Base-by-base conservation (phyloP, 306 rosid species). In the Inga laurina region DNA sequence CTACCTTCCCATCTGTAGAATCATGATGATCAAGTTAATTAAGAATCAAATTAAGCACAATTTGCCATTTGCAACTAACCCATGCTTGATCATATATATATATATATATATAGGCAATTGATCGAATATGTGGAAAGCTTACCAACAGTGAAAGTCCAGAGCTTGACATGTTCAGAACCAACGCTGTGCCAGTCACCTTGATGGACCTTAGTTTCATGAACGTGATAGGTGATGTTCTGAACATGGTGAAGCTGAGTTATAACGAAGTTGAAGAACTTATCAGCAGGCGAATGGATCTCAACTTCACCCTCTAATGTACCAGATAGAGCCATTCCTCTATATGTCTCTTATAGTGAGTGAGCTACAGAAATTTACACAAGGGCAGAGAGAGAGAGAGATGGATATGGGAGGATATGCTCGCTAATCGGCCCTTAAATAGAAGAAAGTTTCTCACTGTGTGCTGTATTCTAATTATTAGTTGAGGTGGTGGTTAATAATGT, bases 111-210 rank as follows among this genome's bases (percentile, higher is more conserved):
- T 35, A 35, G 41, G 8, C 43, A 39, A 39, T 39, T 39, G 43
- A 39, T 39, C 43, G 51, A 46, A 10, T 46, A 46, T 11, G 16
- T 10, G 51, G 51, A 46, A 54, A 3, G 61, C 77, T 84, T 82
- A 85, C 88, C 81, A 43, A 85, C 43, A 30, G 16, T 27, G 19
- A 4, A 78, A 66, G 85, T 82, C 83, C 88, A 85, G 19, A 73
- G 77, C 49, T 86, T 91, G 27, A 89, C 39, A 2, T 86, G 78
- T 21, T 76, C 51, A 41, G 49, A 41, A 24, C 75, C 91, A 59
- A 49, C 35, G 35, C 73, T 18, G 48, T 88, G 82, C 91, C 91
- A 90, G 3, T 90, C 88, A 41, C 91, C 93, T 73, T 90, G 78
- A 69, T 89, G 92, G 2, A 90, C 72, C 30, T 72, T 77, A 43